A percentile compares a stretch with the other conserved stretches of the same genome.
Conservation (phyloP, 352 stramenopile species). For the Phytophthora brassicae region DNA sequence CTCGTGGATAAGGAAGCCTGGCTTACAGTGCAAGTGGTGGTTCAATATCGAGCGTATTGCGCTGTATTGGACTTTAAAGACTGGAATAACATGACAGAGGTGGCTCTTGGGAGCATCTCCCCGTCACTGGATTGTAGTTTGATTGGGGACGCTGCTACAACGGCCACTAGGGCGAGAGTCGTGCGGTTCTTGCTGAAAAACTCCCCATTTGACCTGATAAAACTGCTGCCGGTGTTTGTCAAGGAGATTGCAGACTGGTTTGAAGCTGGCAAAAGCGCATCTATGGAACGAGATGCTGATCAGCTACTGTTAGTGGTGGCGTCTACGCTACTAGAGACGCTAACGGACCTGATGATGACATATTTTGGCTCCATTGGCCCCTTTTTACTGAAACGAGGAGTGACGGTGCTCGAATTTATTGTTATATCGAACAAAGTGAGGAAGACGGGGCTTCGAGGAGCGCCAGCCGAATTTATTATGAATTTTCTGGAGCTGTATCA, state of each 20-base stretch:
- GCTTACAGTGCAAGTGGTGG: slow-evolving; percentile 56
- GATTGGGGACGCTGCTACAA: slow-evolving; percentile 21
- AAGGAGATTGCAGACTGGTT: slow-evolving; percentile 62
- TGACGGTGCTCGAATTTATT: slow-evolving; percentile 63
- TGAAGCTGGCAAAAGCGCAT: slow-evolving; percentile 24
- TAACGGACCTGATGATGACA: slow-evolving; percentile 46
- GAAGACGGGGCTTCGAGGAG: slow-evolving; percentile 33
- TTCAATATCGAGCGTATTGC: slow-evolving; percentile 71
- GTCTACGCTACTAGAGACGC: slow-evolving; percentile 48
- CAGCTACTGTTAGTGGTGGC: slow-evolving; percentile 50
- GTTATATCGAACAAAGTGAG: slow-evolving; percentile 56
- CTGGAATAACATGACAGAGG: slow-evolving; percentile 55
- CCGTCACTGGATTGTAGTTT: slow-evolving; percentile 7
- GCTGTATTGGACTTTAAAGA: slow-evolving; percentile 52
- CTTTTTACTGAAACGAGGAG: slow-evolving; percentile 40
- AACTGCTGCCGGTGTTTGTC: slow-evolving; percentile 43
- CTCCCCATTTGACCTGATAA: slow-evolving; percentile 59
- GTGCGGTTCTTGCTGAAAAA: slow-evolving; percentile 56
- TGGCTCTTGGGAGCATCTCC: slow-evolving; percentile 59
- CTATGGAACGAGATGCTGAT: slow-evolving; percentile 33
- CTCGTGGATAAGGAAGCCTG: slow-evolving; percentile 72
- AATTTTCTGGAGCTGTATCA: slow-evolving; percentile 60
- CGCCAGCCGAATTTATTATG: slow-evolving; percentile 58
- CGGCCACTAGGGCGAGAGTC: slow-evolving; percentile 36
- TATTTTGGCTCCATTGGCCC: slow-evolving; percentile 51